These are phyloP conservation scores for Boletus huronensis DNA, from an alignment of 768 basidiomycete genomes.

Conservation along the genomic window DNA sequence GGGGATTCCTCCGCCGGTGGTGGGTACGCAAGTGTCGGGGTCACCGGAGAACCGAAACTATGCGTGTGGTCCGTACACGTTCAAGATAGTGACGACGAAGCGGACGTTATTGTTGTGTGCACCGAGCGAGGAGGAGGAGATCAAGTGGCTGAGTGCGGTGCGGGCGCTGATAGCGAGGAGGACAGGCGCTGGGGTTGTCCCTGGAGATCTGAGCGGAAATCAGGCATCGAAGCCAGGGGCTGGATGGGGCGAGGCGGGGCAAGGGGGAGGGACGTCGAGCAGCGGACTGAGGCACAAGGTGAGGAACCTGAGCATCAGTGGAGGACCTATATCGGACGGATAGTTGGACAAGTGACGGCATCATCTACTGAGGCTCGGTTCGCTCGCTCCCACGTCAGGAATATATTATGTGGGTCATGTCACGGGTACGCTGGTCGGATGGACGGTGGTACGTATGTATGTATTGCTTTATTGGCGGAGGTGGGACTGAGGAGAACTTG, in stretches of 20 bases:
- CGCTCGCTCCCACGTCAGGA: slow-evolving; percentile 21
- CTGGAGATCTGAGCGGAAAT: slow-evolving; percentile 40
- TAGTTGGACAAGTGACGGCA: slow-evolving; percentile 21
- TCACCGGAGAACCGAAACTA: slow-evolving; percentile 42
- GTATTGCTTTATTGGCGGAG: not conserved
- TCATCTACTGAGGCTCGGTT: not conserved
- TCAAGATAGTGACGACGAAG: slow-evolving; percentile 96
- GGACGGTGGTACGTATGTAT: not conserved
- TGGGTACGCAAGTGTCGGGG: slow-evolving; percentile 34
- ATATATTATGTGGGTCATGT: slow-evolving; percentile 2
- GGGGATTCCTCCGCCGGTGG: slow-evolving; percentile 30
- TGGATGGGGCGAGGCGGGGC: slow-evolving; percentile 16
- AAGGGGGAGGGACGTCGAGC: slow-evolving; percentile 24
- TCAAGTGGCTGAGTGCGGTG: slow-evolving; percentile 95
- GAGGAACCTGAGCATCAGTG: slow-evolving; percentile 46
- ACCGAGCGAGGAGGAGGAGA: slow-evolving; percentile 96
- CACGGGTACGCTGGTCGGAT: slow-evolving; percentile 1
- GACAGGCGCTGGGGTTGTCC: slow-evolving; percentile 46
- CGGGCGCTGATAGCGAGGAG: slow-evolving; percentile 85
- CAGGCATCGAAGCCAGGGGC: slow-evolving; percentile 10
- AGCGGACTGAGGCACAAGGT: slow-evolving; percentile 45
- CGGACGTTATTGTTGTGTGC: slow-evolving; percentile 86
- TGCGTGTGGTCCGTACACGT: slow-evolving; percentile 56
- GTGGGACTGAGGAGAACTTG: not conserved
- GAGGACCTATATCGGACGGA: slow-evolving; percentile 27